Evolutionary conservation across 148 eudicot species (phyloP).

Genomic region (Dianthus caryophyllus): DNA sequence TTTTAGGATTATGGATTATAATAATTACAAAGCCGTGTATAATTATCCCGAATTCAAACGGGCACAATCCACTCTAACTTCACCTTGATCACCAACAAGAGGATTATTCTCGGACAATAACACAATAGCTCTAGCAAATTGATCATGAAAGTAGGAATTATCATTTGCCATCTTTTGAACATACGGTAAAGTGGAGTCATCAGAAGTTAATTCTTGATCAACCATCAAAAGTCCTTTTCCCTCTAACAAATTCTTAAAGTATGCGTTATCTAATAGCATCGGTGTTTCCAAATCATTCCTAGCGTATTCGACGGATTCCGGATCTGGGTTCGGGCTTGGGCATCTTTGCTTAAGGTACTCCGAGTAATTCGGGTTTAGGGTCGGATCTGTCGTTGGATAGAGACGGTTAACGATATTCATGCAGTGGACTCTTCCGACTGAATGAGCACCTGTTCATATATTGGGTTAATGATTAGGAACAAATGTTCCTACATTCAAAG

Average conservation of each 20-base stretch:
- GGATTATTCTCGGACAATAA: conserved; percentile 72
- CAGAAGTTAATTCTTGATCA: conserved; percentile 53
- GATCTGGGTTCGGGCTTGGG: conserved; percentile 50
- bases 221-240: conserved; percentile 54
- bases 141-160: conserved; percentile 54
- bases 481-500: too few relatives aligned
- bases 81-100: conserved; percentile 50
- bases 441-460: conserved; percentile 61
- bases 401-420: conserved; percentile 52
- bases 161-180: conserved; percentile 70
- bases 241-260: conserved; percentile 52
- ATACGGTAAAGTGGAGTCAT: conserved; percentile 45
- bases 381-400: conserved; percentile 70
- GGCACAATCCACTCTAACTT: conserved; percentile 59
- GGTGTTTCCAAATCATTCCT: conserved; percentile 57
- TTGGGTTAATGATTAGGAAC: too few relatives aligned
- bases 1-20: too few relatives aligned
- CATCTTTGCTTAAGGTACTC: conserved; percentile 63
- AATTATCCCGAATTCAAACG: conserved; percentile 29
- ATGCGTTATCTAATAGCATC: conserved; percentile 64
- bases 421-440: conserved; percentile 78
- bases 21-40: too few relatives aligned
- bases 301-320: conserved; percentile 42
- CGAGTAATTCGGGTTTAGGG: conserved; percentile 49
- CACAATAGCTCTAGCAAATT: conserved; percentile 54